A percentile compares a stretch with the other conserved stretches of the same genome.
Conservation (phyloP, 106 monocot genomes). For the Agapanthus africanus region DNA sequence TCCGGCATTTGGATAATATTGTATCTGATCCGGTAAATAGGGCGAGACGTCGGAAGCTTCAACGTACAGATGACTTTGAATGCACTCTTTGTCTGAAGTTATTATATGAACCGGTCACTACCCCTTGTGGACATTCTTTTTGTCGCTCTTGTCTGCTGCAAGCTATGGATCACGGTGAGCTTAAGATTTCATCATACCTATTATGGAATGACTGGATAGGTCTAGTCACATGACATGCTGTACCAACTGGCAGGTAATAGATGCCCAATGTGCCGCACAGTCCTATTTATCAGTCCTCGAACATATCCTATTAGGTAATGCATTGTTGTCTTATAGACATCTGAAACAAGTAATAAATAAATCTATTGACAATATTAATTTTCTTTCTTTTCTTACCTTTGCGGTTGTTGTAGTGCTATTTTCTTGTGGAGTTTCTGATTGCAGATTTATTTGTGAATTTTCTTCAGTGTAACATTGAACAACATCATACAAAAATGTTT, state of each 20-base stretch:
- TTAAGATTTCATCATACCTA: not conserved
- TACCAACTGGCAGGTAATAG: slow-evolving; percentile 58
- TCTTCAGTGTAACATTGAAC: slow-evolving; percentile 86
- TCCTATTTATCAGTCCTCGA: slow-evolving; percentile 79
- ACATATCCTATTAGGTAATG: slow-evolving; percentile 85
- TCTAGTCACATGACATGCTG: not conserved
- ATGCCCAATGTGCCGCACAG: slow-evolving; percentile 93
- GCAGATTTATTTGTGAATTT: slow-evolving; percentile 18
- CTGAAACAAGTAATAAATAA: not conserved
- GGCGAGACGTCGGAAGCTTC: slow-evolving; percentile 34
- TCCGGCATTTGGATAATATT: slow-evolving; percentile 48
- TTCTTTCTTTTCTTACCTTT: not conserved
- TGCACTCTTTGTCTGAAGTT: slow-evolving; percentile 90
- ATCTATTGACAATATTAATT: not conserved
- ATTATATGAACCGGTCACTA: slow-evolving; percentile 92
- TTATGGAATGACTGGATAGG: not conserved
- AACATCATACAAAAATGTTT: slow-evolving; percentile 89
- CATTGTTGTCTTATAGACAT: not conserved
- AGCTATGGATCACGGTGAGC: slow-evolving; percentile 94
- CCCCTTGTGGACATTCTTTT: slow-evolving; percentile 98
- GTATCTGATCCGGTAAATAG: slow-evolving; percentile 33
- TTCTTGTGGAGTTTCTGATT: slow-evolving; percentile 18
- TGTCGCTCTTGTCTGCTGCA: slow-evolving; percentile 90
- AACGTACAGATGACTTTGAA: slow-evolving; percentile 87
- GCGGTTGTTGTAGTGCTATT: slow-evolving; percentile 4